phyloP scores from a whole-genome alignment of 192 early-diverging fungal genomes.

The Umbelopsis vinacea region DNA sequence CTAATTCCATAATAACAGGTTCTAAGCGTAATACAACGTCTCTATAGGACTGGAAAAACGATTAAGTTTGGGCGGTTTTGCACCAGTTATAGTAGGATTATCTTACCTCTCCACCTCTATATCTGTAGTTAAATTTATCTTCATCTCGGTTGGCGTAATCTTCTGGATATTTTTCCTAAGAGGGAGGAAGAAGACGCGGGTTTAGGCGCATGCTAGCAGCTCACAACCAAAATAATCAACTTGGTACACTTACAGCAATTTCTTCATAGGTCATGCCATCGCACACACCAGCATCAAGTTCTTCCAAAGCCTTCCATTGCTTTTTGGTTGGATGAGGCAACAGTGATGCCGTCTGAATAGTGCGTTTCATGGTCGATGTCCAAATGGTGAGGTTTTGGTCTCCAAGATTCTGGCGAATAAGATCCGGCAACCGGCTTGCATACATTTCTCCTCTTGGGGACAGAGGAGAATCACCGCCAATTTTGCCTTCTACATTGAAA shows the following conservation, averaged over 20 bases:
- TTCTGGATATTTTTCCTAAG: slow-evolving; percentile 77
- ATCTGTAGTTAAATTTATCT: slow-evolving; percentile 94
- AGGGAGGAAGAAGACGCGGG: not conserved
- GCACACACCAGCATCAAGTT: slow-evolving; percentile 96
- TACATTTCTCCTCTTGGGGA: slow-evolving; percentile 86
- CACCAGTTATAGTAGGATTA: not conserved
- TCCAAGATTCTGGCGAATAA: slow-evolving; percentile 77
- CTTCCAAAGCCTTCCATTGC: slow-evolving; percentile 97
- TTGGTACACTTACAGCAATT: slow-evolving; percentile 63
- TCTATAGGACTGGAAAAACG: slow-evolving; percentile 67
- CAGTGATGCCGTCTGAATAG: slow-evolving; percentile 83
- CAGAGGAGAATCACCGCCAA: slow-evolving; percentile 94
- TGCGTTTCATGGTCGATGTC: slow-evolving; percentile 94
- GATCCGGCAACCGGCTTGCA: slow-evolving; percentile 77
- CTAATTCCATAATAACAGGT: slow-evolving; percentile 98
- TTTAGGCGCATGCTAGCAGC: not conserved
- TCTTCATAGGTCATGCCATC: slow-evolving; percentile 98
- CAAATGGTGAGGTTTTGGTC: slow-evolving; percentile 82
- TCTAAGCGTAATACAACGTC: slow-evolving; percentile 94
- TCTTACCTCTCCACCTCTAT: slow-evolving; percentile 71
- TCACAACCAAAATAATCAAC: not conserved
- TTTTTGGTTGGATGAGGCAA: slow-evolving; percentile 81
- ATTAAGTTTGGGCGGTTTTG: not conserved
- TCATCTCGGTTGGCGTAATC: slow-evolving; percentile 92
- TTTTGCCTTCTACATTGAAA: slow-evolving; percentile 88